Evolutionary conservation across 1,284 basidiomycete species (phyloP).

Genomic region (Leccinum griseonigrum): DNA sequence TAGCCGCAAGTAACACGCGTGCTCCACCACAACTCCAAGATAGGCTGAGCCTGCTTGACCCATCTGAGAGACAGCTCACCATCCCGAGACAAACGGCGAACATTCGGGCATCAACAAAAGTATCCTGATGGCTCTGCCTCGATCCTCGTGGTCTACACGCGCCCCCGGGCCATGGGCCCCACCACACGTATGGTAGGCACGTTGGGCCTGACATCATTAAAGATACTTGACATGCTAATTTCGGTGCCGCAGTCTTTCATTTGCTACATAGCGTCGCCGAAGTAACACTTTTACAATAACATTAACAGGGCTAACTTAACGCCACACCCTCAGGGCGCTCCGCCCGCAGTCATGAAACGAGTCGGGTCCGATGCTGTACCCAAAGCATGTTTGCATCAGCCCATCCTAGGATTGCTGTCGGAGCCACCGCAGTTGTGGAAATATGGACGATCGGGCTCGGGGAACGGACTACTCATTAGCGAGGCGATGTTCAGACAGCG

Average conservation of each 20-base stretch:
- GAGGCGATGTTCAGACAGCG: conserved; percentile 7
- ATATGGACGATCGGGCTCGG: conserved; percentile 3
- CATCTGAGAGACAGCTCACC: too few species aligned
- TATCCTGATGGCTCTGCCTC: background rate
- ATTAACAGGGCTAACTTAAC: background rate
- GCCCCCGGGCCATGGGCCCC: conserved; percentile 4
- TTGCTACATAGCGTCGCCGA: conserved; percentile 8
- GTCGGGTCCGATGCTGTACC: conserved; percentile 15
- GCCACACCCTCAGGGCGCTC: background rate
- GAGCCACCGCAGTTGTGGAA: conserved; percentile 6
- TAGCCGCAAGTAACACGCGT: background rate
- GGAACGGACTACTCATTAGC: background rate
- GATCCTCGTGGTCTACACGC: conserved; percentile 20
- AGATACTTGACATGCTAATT: conserved; percentile 1
- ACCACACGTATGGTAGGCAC: conserved; percentile 1
- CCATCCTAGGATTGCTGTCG: conserved; percentile 3
- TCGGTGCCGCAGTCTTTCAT: conserved; percentile 22
- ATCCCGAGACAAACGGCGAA: background rate
- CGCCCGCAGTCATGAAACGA: conserved; percentile 7
- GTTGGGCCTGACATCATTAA: conserved; percentile 13
- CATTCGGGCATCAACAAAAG: background rate
- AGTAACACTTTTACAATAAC: background rate
- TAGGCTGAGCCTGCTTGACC: background rate
- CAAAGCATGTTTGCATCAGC: conserved; percentile 6
- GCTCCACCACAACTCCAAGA: background rate